Evolutionary conservation across 2,329 filamentous ascomycete species (phyloP).

Genomic region (Colletotrichum tabaci): DNA sequence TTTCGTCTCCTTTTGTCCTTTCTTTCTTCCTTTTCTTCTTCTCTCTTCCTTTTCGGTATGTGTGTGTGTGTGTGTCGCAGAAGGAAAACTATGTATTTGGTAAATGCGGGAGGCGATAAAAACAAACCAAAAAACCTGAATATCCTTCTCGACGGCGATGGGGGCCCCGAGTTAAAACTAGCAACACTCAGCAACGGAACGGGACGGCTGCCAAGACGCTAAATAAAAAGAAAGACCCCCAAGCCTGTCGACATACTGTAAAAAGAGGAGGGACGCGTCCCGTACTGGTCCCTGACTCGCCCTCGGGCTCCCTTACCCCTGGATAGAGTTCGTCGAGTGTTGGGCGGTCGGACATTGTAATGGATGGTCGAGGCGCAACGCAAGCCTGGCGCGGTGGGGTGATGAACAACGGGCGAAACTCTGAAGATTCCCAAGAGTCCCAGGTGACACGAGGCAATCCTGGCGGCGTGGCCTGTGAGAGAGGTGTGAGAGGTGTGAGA

Average conservation of each 20-base stretch:
- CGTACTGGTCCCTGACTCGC: conserved; percentile 26
- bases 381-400: not conserved
- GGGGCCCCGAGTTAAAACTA: too few relatives aligned
- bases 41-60: too few relatives aligned
- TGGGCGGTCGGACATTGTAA: conserved; percentile 16
- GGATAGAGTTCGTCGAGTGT: conserved; percentile 28
- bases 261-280: not conserved
- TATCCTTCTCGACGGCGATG: too few relatives aligned
- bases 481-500: not conserved
- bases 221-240: not conserved
- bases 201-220: conserved; percentile 1
- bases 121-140: too few relatives aligned
- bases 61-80: too few relatives aligned
- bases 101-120: too few relatives aligned
- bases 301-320: conserved; percentile 8
- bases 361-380: conserved; percentile 17
- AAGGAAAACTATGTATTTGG: too few relatives aligned
- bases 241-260: not conserved
- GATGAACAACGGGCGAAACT: conserved; percentile 12
- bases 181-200: not conserved
- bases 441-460: not conserved
- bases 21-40: too few relatives aligned
- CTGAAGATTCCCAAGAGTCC: not conserved
- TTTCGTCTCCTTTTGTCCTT: too few relatives aligned
- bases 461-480: conserved; percentile 4